phyloP scores from a whole-genome alignment of 805 yeast genomes.

The Starmerella roubikii region DNA sequence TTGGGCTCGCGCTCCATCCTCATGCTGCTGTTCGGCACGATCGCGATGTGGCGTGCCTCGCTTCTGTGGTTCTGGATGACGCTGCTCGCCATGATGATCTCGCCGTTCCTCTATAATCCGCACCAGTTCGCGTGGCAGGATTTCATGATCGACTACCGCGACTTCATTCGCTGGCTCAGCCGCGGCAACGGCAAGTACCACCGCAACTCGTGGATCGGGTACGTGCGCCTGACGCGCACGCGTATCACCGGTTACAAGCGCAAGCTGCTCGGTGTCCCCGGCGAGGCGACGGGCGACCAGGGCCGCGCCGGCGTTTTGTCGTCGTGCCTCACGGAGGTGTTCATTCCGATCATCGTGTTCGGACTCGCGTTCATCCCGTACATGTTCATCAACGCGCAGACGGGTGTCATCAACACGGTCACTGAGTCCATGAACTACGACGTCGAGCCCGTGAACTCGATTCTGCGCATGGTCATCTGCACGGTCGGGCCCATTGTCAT shows the following conservation, averaged over 20 bases:
- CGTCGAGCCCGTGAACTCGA: conserved; percentile 36
- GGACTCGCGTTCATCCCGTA: conserved; percentile 59
- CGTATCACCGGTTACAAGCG: conserved; percentile 85
- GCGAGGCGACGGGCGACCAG: conserved; percentile 54
- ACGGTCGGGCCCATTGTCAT: conserved; percentile 81
- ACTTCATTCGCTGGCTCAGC: conserved; percentile 75
- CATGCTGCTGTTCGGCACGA: conserved; percentile 59
- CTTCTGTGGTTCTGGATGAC: conserved; percentile 96
- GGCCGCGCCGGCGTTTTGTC: conserved; percentile 69
- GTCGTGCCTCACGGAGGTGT: conserved; percentile 63
- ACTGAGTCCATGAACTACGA: conserved; percentile 19
- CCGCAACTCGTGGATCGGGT: conserved; percentile 66
- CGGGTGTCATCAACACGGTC: conserved; percentile 42
- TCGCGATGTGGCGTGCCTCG: conserved; percentile 88
- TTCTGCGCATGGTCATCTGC: conserved; percentile 45
- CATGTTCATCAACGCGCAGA: conserved; percentile 73
- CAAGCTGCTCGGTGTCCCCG: conserved; percentile 47
- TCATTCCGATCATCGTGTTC: conserved; percentile 59
- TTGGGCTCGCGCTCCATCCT: conserved; percentile 58
- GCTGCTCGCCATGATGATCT: conserved; percentile 67
- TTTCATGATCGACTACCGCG: conserved; percentile 91
- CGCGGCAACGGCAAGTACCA: conserved; percentile 62
- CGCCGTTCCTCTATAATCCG: conserved; percentile 94
- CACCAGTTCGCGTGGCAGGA: conserved; percentile 96
- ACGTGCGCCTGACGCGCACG: conserved; percentile 64